Conservation (phyloP, 495 filamentous ascomycete species). For the Pyrenopolyporus hunteri region DNA sequence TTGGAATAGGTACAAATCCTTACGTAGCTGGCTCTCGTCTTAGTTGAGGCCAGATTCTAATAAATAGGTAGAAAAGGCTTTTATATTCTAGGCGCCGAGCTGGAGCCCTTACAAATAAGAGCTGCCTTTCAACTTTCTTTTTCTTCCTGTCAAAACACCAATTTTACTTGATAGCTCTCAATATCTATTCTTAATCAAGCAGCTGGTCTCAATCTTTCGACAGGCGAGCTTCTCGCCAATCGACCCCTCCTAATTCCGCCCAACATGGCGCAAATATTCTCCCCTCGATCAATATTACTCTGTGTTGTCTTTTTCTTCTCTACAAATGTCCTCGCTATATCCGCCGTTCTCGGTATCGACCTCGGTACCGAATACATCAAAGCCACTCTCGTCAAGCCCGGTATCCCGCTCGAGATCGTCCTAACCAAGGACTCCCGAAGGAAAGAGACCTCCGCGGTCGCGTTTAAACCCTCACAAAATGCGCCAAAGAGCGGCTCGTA, state of each 20-base stretch:
- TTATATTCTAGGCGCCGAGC: conserved; percentile 28
- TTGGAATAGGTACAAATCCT: conserved; percentile 31
- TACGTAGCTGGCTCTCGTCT: conserved; percentile 3
- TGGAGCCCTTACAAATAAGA: conserved; percentile 20
- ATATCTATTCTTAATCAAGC: not conserved
- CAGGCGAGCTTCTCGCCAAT: conserved; percentile 38
- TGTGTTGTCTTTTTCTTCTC: conserved; percentile 57
- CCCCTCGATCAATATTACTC: conserved; percentile 53
- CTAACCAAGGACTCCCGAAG: conserved; percentile 97
- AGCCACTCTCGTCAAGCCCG: conserved; percentile 94
- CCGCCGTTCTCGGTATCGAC: conserved; percentile 89
- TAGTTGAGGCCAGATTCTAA: conserved; percentile 44
- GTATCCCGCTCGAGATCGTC: conserved; percentile 97
- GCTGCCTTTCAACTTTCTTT: not conserved
- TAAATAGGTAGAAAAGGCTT: conserved; percentile 4
- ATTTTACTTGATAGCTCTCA: not conserved
- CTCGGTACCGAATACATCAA: conserved; percentile 98
- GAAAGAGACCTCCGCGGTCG: conserved; percentile 90
- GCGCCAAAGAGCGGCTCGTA: conserved; percentile 64
- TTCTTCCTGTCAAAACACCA: conserved; percentile 4
- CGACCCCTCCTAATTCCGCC: conserved; percentile 36
- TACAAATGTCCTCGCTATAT: conserved; percentile 57
- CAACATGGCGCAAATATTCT: conserved; percentile 52
- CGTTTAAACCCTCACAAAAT: conserved; percentile 82
- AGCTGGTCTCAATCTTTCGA: conserved; percentile 33